Conservation (phyloP, 495 filamentous ascomycete genomes). For the Tuber aestivum region DNA sequence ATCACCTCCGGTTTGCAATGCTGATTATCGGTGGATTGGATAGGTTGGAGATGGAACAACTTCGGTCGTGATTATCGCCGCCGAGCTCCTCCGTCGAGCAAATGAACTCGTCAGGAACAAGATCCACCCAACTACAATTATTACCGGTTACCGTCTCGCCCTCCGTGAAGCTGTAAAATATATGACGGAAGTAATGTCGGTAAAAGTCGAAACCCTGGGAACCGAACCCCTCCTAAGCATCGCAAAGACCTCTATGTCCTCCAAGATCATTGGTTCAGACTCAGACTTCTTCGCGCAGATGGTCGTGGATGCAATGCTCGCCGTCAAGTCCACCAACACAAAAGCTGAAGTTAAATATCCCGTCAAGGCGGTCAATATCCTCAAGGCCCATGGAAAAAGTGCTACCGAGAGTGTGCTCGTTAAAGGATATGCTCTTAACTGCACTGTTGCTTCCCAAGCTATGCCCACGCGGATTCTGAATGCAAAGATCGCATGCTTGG, state of each 20-base stretch:
- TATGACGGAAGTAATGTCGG: constrained; percentile 96
- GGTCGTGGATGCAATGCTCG: constrained; percentile 92
- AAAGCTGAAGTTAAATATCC: constrained; percentile 89
- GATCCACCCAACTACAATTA: constrained; percentile 99
- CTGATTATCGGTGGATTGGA: constrained; percentile 9
- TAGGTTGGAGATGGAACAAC: constrained; percentile 94
- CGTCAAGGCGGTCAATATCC: constrained; percentile 96
- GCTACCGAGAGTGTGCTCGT: constrained; percentile 82
- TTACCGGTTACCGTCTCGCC: constrained; percentile 93
- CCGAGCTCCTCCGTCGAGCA: constrained; percentile 85
- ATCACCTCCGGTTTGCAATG: constrained; percentile 2
- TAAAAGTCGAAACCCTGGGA: constrained; percentile 85
- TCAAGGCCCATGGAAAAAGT: constrained; percentile 96
- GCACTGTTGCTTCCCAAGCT: constrained; percentile 94
- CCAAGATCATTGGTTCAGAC: constrained; percentile 95
- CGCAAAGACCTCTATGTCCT: constrained; percentile 98
- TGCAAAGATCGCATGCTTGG: constrained; percentile 93
- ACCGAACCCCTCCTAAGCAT: constrained; percentile 87
- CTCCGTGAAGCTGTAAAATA: constrained; percentile 95
- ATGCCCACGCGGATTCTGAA: constrained; percentile 92
- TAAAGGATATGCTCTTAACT: constrained; percentile 96
- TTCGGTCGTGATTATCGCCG: constrained; percentile 92
- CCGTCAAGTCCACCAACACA: constrained; percentile 89
- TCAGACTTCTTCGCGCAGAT: constrained; percentile 96
- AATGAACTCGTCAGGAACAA: constrained; percentile 99